Conservation (phyloP, 441 rosid genomes). For the Arabidopsis lyrata region DNA sequence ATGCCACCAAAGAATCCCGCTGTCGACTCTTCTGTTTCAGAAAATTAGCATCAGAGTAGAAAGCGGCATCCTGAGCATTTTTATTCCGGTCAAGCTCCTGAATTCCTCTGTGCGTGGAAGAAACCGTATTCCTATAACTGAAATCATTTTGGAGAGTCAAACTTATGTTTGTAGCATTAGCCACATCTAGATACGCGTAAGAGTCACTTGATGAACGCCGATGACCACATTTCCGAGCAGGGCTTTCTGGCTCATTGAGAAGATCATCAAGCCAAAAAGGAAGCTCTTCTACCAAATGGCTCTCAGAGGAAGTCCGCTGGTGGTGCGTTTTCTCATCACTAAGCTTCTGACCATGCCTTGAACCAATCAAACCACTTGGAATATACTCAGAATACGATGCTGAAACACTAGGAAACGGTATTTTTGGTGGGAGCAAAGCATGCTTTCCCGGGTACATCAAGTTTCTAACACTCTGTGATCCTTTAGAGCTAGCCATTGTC, state of each 20-base stretch:
- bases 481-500: slow-evolving; percentile 83
- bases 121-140: slow-evolving; percentile 53
- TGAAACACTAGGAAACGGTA: slow-evolving; percentile 83
- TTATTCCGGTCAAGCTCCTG: slow-evolving; percentile 69
- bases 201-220: slow-evolving; percentile 99
- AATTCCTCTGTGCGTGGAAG: slow-evolving; percentile 67
- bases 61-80: slow-evolving; percentile 59
- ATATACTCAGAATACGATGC: slow-evolving; percentile 70
- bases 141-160: slow-evolving; percentile 69
- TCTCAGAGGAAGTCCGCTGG: slow-evolving; percentile 96
- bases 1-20: slow-evolving; percentile 63
- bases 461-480: slow-evolving; percentile 74
- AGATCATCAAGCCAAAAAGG: slow-evolving; percentile 99
- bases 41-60: slow-evolving; percentile 58
- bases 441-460: slow-evolving; percentile 77
- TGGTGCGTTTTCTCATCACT: slow-evolving; percentile 67
- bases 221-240: slow-evolving; percentile 90
- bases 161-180: slow-evolving; percentile 67
- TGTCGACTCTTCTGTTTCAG: slow-evolving; percentile 62
- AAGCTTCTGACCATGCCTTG: slow-evolving; percentile 75
- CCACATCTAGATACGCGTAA: slow-evolving; percentile 81
- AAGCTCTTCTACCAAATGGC: slow-evolving; percentile 83
- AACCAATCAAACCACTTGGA: slow-evolving; percentile 63
- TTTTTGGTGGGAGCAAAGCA: slow-evolving; percentile 92
- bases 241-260: slow-evolving; percentile 97